phyloP scores from a whole-genome alignment of 176 grass and related monocot genomes.

The Carex myosuroides region DNA sequence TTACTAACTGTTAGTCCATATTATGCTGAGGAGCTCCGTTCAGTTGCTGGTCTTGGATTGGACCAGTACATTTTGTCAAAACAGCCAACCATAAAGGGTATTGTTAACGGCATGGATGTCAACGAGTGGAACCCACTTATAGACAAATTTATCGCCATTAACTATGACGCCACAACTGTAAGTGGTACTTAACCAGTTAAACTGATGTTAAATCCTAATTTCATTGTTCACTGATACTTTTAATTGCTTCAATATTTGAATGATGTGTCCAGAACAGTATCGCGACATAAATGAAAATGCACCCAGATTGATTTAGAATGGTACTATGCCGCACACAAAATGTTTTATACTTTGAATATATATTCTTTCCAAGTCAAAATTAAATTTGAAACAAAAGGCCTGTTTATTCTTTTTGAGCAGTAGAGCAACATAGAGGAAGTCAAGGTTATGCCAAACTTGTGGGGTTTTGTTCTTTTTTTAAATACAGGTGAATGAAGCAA shows the following conservation, averaged over 20 bases:
- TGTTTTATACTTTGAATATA: slow-evolving; percentile 3
- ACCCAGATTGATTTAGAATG: not conserved
- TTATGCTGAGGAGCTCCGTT: slow-evolving; percentile 80
- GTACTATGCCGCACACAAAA: not conserved
- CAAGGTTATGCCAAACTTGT: not conserved
- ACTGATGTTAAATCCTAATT: not conserved
- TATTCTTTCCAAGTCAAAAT: not conserved
- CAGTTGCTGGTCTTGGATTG: slow-evolving; percentile 63
- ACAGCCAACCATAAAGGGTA: slow-evolving; percentile 53
- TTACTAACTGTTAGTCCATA: slow-evolving; percentile 79
- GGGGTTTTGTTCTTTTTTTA: slow-evolving; percentile 19
- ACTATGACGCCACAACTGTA: slow-evolving; percentile 66
- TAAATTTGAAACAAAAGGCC: not conserved
- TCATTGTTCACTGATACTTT: not conserved
- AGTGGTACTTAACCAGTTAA: slow-evolving; percentile 8
- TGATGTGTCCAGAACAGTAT: not conserved
- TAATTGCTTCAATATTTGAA: not conserved
- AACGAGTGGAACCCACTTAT: slow-evolving; percentile 74
- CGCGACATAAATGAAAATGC: not conserved
- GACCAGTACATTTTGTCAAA: slow-evolving; percentile 45
- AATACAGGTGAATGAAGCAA: slow-evolving; percentile 68
- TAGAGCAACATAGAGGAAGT: not conserved
- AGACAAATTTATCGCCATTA: slow-evolving; percentile 66
- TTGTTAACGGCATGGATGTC: slow-evolving; percentile 92
- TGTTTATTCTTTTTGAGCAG: not conserved